These are phyloP conservation scores for Calonectria hongkongensis DNA, from an alignment of 2,329 filamentous ascomycete genomes.

Conservation along the genomic window DNA sequence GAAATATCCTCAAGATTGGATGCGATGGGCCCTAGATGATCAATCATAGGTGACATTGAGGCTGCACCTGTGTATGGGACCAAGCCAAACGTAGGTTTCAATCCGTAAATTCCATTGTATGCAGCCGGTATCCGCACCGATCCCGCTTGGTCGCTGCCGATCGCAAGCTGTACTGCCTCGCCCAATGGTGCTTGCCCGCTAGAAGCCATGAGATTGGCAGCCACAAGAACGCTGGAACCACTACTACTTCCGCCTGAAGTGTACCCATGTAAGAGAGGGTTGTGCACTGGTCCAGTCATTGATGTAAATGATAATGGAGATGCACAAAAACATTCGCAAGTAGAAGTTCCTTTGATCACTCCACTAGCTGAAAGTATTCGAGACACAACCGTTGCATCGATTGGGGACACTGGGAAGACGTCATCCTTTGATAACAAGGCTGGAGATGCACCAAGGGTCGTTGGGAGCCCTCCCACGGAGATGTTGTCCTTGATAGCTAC, in stretches of 20 bases:
- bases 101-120: conserved; percentile 58
- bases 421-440: conserved; percentile 29
- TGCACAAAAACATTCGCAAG: conserved; percentile 57
- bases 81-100: conserved; percentile 64
- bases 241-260: conserved; percentile 57
- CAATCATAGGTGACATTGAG: conserved; percentile 63
- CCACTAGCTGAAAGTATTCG: conserved; percentile 54
- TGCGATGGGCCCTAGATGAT: conserved; percentile 67
- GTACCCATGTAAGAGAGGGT: conserved; percentile 51
- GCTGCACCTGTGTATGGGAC: conserved; percentile 67
- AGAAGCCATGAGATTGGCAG: conserved; percentile 41
- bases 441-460: conserved; percentile 48
- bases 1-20: conserved; percentile 61
- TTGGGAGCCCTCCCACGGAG: conserved; percentile 54
- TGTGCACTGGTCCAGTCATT: conserved; percentile 55
- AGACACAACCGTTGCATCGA: conserved; percentile 48
- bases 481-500: conserved; percentile 58
- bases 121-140: conserved; percentile 58
- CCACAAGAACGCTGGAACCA: conserved; percentile 57
- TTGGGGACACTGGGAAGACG: conserved; percentile 46
- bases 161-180: conserved; percentile 51
- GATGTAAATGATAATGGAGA: conserved; percentile 56
- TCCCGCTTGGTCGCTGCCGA: conserved; percentile 58
- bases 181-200: conserved; percentile 21
- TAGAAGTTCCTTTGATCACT: conserved; percentile 52